Conservation (phyloP, 2,329 filamentous ascomycete genomes). For the Thermoascus crustaceus region DNA sequence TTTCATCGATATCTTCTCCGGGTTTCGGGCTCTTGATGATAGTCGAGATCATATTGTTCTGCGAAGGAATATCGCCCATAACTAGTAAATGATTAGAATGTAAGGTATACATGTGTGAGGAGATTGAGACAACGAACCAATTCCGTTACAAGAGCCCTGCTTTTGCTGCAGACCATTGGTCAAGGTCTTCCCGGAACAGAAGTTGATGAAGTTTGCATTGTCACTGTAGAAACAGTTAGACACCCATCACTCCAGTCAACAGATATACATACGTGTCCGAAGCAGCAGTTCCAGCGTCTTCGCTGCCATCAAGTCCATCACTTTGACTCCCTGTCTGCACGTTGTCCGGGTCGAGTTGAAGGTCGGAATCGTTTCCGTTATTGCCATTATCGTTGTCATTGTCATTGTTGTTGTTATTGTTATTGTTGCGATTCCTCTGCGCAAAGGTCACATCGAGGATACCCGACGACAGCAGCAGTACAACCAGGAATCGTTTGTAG, state of each 20-base stretch:
- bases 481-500: slow-evolving; percentile 5
- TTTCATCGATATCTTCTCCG: slow-evolving; percentile 30
- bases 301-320: slow-evolving; percentile 12
- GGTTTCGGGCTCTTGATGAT: slow-evolving; percentile 43
- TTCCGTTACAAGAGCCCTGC: slow-evolving; percentile 49
- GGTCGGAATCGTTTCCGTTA: slow-evolving; percentile 10
- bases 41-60: slow-evolving; percentile 47
- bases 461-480: slow-evolving; percentile 4
- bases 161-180: slow-evolving; percentile 48
- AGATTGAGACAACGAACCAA: slow-evolving; percentile 24
- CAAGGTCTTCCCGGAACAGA: slow-evolving; percentile 46
- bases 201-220: slow-evolving; percentile 52
- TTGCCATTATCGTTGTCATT: slow-evolving; percentile 14
- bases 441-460: slow-evolving; percentile 4
- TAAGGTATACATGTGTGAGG: slow-evolving; percentile 5
- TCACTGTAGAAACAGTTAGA: slow-evolving; percentile 30
- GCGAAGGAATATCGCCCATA: slow-evolving; percentile 50
- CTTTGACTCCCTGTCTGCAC: slow-evolving; percentile 32
- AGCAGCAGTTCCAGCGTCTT: slow-evolving; percentile 34
- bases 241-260: background rate
- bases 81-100: slow-evolving; percentile 29
- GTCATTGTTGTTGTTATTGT: slow-evolving; percentile 16
- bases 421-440: slow-evolving; percentile 3
- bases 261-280: slow-evolving; percentile 37
- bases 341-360: slow-evolving; percentile 28